These are phyloP conservation scores for Rubroshorea leprosula DNA, from an alignment of 345 rosid genomes.

Conservation along the genomic window DNA sequence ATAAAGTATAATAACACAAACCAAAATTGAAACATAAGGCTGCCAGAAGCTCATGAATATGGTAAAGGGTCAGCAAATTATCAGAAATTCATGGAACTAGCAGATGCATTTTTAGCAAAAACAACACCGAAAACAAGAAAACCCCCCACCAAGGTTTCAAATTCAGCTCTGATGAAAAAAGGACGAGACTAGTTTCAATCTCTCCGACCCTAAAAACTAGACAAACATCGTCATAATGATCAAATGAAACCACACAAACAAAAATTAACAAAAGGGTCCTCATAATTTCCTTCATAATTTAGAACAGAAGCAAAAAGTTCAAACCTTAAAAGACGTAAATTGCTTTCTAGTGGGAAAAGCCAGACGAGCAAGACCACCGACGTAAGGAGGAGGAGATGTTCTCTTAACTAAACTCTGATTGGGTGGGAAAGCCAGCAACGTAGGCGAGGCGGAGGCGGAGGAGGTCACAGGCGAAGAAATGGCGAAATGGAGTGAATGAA, in stretches of 20 bases:
- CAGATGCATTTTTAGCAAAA: too few species aligned
- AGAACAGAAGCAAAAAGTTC: not conserved
- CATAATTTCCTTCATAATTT: not conserved
- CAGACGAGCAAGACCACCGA: not conserved
- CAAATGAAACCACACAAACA: not conserved
- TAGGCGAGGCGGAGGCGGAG: slow-evolving; percentile 2
- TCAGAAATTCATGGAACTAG: too few species aligned
- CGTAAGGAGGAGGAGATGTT: not conserved
- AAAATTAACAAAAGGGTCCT: not conserved
- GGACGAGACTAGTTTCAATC: too few species aligned
- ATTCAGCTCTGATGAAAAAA: too few species aligned
- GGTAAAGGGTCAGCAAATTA: too few species aligned
- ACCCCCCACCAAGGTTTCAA: too few species aligned
- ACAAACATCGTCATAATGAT: not conserved
- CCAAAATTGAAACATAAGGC: not conserved
- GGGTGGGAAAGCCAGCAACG: not conserved
- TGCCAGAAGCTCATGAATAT: not conserved
- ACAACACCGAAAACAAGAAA: too few species aligned
- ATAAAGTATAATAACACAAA: not conserved
- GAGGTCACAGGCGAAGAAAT: not conserved
- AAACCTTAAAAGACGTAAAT: slow-evolving; percentile 6
- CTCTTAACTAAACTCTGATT: slow-evolving; percentile 4
- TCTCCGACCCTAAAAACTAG: not conserved
- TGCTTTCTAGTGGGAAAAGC: slow-evolving; percentile 5
- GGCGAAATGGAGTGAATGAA: slow-evolving; percentile 6